A percentile compares a stretch with the other conserved stretches of the same genome.
Evolutionary conservation across 2,329 filamentous ascomycete genomes (phyloP).

Genomic region (Dactylella cylindrospora): DNA sequence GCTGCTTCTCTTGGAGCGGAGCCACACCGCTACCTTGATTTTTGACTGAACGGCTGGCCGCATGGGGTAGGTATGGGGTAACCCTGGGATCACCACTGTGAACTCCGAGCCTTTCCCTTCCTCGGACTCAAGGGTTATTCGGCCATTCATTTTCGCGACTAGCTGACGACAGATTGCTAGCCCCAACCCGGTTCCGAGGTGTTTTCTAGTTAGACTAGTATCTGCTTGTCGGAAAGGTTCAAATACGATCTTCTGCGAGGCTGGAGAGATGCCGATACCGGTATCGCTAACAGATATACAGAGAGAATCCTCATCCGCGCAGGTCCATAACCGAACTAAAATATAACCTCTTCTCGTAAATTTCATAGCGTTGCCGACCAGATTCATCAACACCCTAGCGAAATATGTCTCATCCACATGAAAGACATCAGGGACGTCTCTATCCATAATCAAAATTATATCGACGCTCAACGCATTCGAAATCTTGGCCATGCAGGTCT

Average conservation of each 20-base stretch:
- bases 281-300: conserved; percentile 76
- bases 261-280: conserved; percentile 77
- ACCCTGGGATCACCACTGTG: conserved; percentile 51
- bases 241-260: conserved; percentile 67
- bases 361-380: conserved; percentile 65
- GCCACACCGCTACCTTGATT: conserved; percentile 36
- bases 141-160: conserved; percentile 62
- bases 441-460: conserved; percentile 34
- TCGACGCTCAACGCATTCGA: conserved; percentile 38
- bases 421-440: conserved; percentile 31
- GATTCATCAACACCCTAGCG: conserved; percentile 62
- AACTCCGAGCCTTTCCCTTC: conserved; percentile 61
- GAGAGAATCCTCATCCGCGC: conserved; percentile 66
- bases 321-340: conserved; percentile 60
- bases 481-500: conserved; percentile 41
- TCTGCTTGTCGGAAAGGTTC: conserved; percentile 71
- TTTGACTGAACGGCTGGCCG: conserved; percentile 21
- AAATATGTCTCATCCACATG: conserved; percentile 43
- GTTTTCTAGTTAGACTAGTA: conserved; percentile 72
- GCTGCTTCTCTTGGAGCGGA: conserved; percentile 36
- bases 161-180: conserved; percentile 66
- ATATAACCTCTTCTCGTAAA: conserved; percentile 61
- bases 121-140: conserved; percentile 61
- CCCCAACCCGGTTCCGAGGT: conserved; percentile 65
- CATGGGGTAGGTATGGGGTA: conserved; percentile 18